These are phyloP conservation scores for Backusella macrospora DNA, from an alignment of 192 early-diverging fungal genomes.

Conservation along the genomic window DNA sequence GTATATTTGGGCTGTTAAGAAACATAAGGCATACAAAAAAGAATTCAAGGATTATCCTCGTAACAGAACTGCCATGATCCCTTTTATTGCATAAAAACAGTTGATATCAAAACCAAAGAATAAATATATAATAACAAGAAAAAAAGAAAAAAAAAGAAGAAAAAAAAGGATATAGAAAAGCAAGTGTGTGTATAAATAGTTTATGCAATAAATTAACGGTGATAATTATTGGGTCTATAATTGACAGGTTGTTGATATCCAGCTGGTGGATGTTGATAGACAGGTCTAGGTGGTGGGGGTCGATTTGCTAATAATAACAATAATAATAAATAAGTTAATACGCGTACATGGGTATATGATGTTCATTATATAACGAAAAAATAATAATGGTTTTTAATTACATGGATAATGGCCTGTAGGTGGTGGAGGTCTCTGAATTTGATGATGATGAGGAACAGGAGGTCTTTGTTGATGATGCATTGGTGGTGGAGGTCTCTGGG, in stretches of 20 bases:
- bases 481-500: background rate
- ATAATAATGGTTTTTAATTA: background rate
- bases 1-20: conserved; percentile 96
- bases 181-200: background rate
- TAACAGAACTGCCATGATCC: conserved; percentile 79
- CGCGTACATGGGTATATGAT: background rate
- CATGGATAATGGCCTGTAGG: background rate
- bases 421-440: conserved; percentile 2
- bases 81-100: conserved; percentile 58
- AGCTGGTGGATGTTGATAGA: background rate
- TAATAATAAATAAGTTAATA: background rate
- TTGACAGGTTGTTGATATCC: conserved; percentile 3
- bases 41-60: conserved; percentile 93
- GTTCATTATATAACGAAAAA: too few relatives aligned
- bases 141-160: background rate
- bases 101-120: background rate
- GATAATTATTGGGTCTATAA: background rate
- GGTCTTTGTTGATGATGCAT: background rate
- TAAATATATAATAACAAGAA: background rate
- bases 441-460: background rate
- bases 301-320: conserved; percentile 1
- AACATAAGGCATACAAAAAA: conserved; percentile 86
- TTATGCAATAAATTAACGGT: background rate
- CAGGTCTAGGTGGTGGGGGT: background rate
- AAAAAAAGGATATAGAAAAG: background rate